Conservation (phyloP, 176 grass and related monocot genomes). For the Alloteropsis semialata region DNA sequence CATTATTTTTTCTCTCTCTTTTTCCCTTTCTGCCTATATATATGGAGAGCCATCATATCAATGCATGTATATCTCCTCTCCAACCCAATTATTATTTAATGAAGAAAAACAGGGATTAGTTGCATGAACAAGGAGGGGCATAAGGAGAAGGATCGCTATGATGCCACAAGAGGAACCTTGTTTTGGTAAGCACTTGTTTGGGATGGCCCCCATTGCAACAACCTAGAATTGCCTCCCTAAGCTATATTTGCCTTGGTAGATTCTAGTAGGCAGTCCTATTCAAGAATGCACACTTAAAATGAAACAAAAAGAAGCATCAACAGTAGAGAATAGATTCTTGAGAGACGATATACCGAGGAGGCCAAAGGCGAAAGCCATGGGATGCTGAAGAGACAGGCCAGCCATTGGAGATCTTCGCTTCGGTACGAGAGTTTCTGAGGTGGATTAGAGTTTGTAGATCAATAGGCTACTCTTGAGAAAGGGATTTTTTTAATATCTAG, state of each 20-base stretch:
- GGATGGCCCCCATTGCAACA: background rate
- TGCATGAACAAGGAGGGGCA: background rate
- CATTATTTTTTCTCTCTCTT: background rate
- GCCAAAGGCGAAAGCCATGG: constrained; percentile 61
- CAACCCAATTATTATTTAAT: background rate
- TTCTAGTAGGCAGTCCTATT: background rate
- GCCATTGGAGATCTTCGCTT: constrained; percentile 38
- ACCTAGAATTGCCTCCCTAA: background rate
- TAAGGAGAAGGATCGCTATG: background rate
- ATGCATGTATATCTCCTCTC: background rate
- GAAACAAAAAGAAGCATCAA: background rate
- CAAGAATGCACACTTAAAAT: background rate
- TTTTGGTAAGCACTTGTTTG: background rate
- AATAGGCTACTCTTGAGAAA: background rate
- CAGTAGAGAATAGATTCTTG: background rate
- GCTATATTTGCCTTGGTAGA: background rate
- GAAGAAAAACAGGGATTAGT: no score
- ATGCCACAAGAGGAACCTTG: background rate
- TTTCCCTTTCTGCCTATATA: constrained; percentile 4
- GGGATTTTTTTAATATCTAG: background rate
- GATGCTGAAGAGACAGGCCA: constrained; percentile 52
- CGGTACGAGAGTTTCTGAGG: background rate
- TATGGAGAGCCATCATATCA: background rate
- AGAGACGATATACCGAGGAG: constrained; percentile 49
- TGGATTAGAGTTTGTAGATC: background rate